Base-by-base conservation (phyloP, 1,139 yeast genomes). In the Blastobotrys proliferans region DNA sequence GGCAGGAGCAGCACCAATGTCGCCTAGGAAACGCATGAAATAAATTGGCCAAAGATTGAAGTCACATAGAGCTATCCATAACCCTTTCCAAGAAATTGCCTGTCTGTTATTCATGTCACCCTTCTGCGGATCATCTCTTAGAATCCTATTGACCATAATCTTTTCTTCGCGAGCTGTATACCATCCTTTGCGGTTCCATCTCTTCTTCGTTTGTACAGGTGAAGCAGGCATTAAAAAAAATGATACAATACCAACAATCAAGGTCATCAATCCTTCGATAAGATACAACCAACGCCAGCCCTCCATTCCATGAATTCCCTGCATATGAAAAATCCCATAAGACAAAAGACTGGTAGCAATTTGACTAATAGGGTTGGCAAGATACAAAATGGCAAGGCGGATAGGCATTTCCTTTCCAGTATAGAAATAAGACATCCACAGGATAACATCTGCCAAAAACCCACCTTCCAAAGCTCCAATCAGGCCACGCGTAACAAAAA, bases 71-170 rank as follows among this genome's bases (percentile, higher is more conserved):
- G 79, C 64, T 33, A 60, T 58, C 54, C 65, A 54, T 27, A 79
- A 57, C 40, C 68, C 68, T 42, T 53, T 65, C 25, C 64, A 60
- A 4, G 69, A 59, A 10, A 80, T 64, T 1, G 78, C 77, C 53
- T 79, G 77, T 49, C 85, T 64, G 53, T 80, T 80, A 57, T 79
- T 72, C 84, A 79, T 79, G 48, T 74, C 80, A 13, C 84, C 83
- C 62, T 81, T 80, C 5, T 75, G 62, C 3, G 85, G 84, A 51
- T 80, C 86, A 53, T 80, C 84, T 49, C 85, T 61, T 37, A 80
- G 66, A 0, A 79, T 68, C 45, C 81, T 66, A 53, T 78, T 80
- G 28, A 79, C 82, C 18, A 77, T 72, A 38, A 80, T 77, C 45
- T 70, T 75, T 47, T 73, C 79, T 51, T 80, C 83, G 14, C 79